Evolutionary conservation across 2,329 filamentous ascomycete genomes (phyloP).

Genomic region (Cyanodermella asteris): DNA sequence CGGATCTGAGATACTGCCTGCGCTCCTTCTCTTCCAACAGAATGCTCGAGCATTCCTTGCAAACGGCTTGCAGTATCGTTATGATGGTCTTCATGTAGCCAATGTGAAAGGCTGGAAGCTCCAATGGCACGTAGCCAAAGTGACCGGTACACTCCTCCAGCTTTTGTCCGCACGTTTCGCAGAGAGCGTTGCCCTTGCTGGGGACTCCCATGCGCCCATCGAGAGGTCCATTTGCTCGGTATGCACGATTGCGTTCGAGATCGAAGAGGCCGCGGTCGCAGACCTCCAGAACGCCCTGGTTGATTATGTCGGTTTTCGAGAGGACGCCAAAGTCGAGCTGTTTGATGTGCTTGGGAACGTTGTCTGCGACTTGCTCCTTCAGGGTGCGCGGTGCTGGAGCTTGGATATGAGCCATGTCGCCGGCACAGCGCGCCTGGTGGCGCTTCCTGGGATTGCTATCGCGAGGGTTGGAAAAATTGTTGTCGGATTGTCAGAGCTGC

Average conservation of each 20-base stretch:
- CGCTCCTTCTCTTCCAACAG: conserved; percentile 64
- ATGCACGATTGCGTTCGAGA: conserved; percentile 52
- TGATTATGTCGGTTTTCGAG: conserved; percentile 83
- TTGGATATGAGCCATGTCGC: too few relatives aligned
- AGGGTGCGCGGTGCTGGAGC: too few relatives aligned
- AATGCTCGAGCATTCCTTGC: conserved; percentile 78
- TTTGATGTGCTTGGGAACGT: conserved; percentile 74
- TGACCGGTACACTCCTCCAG: conserved; percentile 80
- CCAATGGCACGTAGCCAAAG: conserved; percentile 80
- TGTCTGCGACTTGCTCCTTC: conserved; percentile 81
- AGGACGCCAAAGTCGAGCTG: conserved; percentile 85
- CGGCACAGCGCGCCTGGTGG: too few relatives aligned
- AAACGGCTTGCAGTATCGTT: conserved; percentile 80
- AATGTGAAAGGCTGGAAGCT: conserved; percentile 83
- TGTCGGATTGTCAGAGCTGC: too few relatives aligned
- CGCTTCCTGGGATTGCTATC: too few relatives aligned
- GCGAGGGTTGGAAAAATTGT: too few relatives aligned
- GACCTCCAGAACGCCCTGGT: conserved; percentile 83
- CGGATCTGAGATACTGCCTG: conserved; percentile 52
- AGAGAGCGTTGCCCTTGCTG: conserved; percentile 56
- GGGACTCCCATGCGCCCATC: conserved; percentile 79
- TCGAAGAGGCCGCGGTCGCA: conserved; percentile 91
- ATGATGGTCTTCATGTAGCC: conserved; percentile 90
- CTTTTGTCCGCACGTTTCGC: conserved; percentile 62
- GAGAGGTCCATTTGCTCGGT: conserved; percentile 65